Conservation (phyloP, 768 basidiomycete genomes). For the Cyclocybe aegerita region DNA sequence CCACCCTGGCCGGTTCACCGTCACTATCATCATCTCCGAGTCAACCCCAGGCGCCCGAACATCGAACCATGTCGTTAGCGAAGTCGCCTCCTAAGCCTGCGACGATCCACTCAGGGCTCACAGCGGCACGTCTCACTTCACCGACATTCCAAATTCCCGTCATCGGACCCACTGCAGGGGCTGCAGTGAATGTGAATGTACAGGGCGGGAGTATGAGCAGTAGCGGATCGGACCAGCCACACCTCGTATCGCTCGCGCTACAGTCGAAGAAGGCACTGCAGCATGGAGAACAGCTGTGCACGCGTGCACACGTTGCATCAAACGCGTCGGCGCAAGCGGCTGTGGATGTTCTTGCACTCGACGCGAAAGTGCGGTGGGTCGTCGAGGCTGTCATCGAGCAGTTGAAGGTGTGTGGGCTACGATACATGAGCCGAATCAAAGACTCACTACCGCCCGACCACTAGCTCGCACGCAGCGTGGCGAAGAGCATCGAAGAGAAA, state of each 20-base stretch:
- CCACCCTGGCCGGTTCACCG: no score
- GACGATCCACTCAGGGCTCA: no score
- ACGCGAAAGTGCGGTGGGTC: conserved; percentile 81
- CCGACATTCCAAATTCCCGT: no score
- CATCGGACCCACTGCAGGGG: no score
- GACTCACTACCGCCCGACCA: not conserved
- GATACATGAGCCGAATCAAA: not conserved
- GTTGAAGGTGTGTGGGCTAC: conserved; percentile 51
- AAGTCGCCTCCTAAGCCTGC: no score
- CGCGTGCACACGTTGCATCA: conserved; percentile 61
- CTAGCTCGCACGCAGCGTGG: conserved; percentile 71
- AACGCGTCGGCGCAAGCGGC: conserved; percentile 64
- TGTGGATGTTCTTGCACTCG: conserved; percentile 72
- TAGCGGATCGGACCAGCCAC: conserved; percentile 37
- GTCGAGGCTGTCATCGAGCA: conserved; percentile 74
- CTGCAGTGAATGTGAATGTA: no score
- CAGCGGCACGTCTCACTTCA: no score
- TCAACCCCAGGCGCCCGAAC: no score
- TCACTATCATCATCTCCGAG: no score
- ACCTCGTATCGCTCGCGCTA: conserved; percentile 72
- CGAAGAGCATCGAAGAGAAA: conserved; percentile 74
- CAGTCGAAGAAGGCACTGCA: conserved; percentile 84
- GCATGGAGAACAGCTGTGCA: conserved; percentile 75
- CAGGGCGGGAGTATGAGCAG: no score
- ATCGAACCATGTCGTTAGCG: no score